Evolutionary conservation across 257 asterid genomes (phyloP).

Genomic region (Perilla frutescens): DNA sequence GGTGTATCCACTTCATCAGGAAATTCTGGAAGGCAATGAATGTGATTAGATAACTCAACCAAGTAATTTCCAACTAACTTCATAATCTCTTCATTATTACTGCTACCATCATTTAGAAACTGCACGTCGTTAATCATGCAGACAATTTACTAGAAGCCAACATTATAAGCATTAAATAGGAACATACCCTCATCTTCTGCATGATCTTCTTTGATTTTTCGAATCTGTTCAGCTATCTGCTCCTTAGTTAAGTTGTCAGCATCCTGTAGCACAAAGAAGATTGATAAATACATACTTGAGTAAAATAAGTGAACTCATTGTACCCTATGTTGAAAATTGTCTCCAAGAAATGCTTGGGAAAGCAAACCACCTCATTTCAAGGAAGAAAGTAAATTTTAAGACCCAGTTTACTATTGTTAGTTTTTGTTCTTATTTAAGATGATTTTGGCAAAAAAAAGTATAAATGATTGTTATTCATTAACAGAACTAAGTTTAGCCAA

Average conservation of each 20-base stretch:
- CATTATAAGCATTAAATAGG: conserved; percentile 6
- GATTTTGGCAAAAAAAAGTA: conserved; percentile 4
- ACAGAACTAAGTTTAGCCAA: conserved; percentile 19
- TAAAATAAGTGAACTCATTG: neutral
- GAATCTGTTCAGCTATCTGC: conserved; percentile 87
- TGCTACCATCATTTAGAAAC: conserved; percentile 24
- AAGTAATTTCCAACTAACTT: conserved; percentile 6
- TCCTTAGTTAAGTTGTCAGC: conserved; percentile 78
- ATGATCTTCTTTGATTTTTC: conserved; percentile 84
- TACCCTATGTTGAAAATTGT: neutral
- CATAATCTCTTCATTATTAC: neutral
- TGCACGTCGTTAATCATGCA: neutral
- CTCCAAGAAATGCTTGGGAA: conserved; percentile 12
- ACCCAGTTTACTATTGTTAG: conserved; percentile 7
- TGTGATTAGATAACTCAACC: conserved; percentile 32
- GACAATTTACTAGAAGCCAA: conserved; percentile 21
- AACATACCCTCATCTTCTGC: conserved; percentile 92
- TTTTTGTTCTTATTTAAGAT: conserved; percentile 10
- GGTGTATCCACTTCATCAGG: conserved; percentile 99
- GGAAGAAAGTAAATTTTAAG: neutral
- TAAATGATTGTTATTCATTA: neutral
- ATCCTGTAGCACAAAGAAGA: conserved; percentile 59
- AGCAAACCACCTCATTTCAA: neutral
- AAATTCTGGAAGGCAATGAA: conserved; percentile 56
- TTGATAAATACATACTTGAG: conserved; percentile 5